phyloP scores from a whole-genome alignment of 225 moss, liverwort and hornwort species.

The Sphagnum tenellum region DNA sequence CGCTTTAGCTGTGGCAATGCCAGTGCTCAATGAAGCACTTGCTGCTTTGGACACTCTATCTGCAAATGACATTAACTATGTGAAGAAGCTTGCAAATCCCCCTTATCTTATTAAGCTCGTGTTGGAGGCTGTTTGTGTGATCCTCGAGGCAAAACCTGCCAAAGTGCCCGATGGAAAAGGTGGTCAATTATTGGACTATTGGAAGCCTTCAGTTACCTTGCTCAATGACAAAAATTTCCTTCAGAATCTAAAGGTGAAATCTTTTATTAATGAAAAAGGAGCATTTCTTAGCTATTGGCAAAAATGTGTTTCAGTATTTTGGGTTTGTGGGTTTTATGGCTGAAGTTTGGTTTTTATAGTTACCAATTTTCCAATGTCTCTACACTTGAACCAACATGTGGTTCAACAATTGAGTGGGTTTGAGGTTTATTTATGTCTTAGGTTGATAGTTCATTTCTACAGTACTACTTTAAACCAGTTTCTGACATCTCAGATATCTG shows the following conservation, averaged over 20 bases:
- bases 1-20: slow-evolving; percentile 72
- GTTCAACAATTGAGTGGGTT: no score
- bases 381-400: no score
- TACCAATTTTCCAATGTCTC: no score
- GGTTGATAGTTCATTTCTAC: background rate
- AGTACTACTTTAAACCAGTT: no score
- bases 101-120: slow-evolving; percentile 83
- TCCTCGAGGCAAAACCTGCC: slow-evolving; percentile 71
- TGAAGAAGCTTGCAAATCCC: slow-evolving; percentile 79
- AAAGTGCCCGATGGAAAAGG: slow-evolving; percentile 86
- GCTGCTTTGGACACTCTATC: slow-evolving; percentile 75
- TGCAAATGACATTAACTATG: slow-evolving; percentile 82
- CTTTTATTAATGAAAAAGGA: background rate
- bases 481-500: no score
- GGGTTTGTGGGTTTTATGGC: no score
- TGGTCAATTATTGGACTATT: slow-evolving; percentile 72
- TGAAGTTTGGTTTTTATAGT: no score
- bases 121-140: slow-evolving; percentile 77
- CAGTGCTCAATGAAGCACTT: slow-evolving; percentile 71
- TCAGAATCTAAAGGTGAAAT: slow-evolving; percentile 19
- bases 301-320: no score
- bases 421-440: background rate
- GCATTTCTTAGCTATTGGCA: background rate
- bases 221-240: slow-evolving; percentile 85
- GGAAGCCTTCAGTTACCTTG: slow-evolving; percentile 73